phyloP scores from a whole-genome alignment of 208 protist species.

The Wallacemonas sp. region DNA sequence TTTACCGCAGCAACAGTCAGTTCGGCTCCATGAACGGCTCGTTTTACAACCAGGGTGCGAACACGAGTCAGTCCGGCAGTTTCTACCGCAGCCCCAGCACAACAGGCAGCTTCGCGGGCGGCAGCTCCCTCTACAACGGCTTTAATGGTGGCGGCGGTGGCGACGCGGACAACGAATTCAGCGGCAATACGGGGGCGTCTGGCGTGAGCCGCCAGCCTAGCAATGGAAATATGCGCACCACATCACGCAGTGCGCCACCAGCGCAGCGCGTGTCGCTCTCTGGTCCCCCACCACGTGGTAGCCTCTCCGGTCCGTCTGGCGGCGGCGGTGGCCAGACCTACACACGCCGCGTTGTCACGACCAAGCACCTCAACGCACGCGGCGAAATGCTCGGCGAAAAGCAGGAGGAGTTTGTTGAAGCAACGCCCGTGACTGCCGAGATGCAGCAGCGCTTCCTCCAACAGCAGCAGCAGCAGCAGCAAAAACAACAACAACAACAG shows the following conservation, averaged over 20 bases:
- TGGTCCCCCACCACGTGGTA: background rate
- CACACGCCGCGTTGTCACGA: slow-evolving; percentile 7
- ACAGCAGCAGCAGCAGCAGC: background rate
- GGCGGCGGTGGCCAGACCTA: background rate
- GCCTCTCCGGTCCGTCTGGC: background rate
- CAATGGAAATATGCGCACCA: background rate
- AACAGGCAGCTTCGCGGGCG: slow-evolving; percentile 11
- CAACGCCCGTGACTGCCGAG: background rate
- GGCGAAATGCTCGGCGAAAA: background rate
- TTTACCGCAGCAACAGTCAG: slow-evolving; percentile 12
- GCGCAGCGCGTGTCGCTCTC: background rate
- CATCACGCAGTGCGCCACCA: slow-evolving; percentile 5
- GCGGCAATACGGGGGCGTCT: too few species aligned
- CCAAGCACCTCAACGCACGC: slow-evolving; percentile 8
- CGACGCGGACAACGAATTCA: too few species aligned
- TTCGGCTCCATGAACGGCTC: background rate
- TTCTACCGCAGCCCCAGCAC: too few species aligned
- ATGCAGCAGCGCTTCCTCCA: slow-evolving; percentile 1
- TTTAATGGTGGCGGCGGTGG: background rate
- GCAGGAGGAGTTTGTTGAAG: background rate
- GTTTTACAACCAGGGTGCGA: too few species aligned
- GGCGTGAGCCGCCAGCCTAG: background rate
- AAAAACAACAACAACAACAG: too few species aligned
- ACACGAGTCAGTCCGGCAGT: too few species aligned
- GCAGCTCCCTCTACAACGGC: slow-evolving; percentile 5